Evolutionary conservation across 1,284 basidiomycete genomes (phyloP).

Genomic region (Rhodotorula sp.): DNA sequence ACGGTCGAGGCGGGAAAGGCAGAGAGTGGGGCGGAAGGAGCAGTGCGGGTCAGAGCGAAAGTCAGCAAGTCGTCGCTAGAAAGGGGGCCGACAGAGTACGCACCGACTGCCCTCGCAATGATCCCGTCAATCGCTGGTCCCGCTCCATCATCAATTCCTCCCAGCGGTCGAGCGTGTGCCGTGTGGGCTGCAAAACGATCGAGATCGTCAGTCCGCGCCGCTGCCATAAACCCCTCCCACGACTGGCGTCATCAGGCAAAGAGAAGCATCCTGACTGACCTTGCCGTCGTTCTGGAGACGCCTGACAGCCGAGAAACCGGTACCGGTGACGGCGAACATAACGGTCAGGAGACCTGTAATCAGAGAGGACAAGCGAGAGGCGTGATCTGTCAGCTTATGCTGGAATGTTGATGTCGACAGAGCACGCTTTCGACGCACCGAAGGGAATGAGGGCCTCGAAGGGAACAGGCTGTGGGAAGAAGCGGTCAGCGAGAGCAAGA

Average conservation of each 20-base stretch:
- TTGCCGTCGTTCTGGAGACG: slow-evolving; percentile 82
- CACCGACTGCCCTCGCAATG: slow-evolving; percentile 77
- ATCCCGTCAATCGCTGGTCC: slow-evolving; percentile 83
- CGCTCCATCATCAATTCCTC: slow-evolving; percentile 93
- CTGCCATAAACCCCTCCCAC: background rate
- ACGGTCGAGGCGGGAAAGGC: background rate
- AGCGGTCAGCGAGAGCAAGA: background rate
- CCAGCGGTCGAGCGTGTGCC: slow-evolving; percentile 82
- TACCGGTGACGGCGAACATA: slow-evolving; percentile 86
- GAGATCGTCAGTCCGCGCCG: slow-evolving; percentile 1
- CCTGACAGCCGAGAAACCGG: slow-evolving; percentile 73
- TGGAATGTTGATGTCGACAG: background rate
- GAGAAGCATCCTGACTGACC: slow-evolving; percentile 55
- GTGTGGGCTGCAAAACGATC: slow-evolving; percentile 63
- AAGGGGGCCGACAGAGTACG: slow-evolving; percentile 45
- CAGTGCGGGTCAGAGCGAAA: background rate
- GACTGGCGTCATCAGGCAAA: background rate
- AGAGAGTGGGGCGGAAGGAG: background rate
- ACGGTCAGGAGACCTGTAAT: slow-evolving; percentile 71
- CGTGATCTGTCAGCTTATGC: background rate
- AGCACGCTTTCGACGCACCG: slow-evolving; percentile 51
- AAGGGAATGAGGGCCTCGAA: slow-evolving; percentile 94
- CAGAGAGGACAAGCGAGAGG: too few species aligned
- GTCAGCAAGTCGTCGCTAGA: background rate
- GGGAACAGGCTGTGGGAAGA: slow-evolving; percentile 65